Conservation (phyloP, 345 rosid species). For the Laguncularia racemosa region DNA sequence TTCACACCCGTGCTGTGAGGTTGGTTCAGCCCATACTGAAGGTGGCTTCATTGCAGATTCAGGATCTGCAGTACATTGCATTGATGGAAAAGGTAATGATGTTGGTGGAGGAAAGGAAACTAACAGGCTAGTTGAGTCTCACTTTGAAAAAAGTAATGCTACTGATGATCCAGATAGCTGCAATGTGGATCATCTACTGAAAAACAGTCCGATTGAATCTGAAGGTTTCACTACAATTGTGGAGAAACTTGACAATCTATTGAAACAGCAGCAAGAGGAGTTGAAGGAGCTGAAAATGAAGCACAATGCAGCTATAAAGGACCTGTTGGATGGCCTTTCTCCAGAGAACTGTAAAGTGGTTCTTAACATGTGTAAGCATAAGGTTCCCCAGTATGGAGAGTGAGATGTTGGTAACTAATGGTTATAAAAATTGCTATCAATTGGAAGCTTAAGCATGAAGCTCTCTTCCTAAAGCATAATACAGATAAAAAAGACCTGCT, state of each 20-base stretch:
- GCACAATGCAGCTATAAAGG: conserved; percentile 46
- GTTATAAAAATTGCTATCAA: not conserved
- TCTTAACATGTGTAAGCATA: conserved; percentile 29
- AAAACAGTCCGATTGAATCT: conserved; percentile 12
- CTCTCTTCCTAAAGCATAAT: too few relatives aligned
- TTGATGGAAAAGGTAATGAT: conserved; percentile 1
- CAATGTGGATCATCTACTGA: not conserved
- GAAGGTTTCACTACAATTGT: conserved; percentile 26
- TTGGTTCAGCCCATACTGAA: conserved; percentile 3
- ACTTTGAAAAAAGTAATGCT: conserved; percentile 5
- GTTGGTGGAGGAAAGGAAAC: conserved; percentile 7
- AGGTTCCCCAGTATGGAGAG: conserved; percentile 19
- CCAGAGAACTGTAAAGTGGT: conserved; percentile 44
- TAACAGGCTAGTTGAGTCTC: conserved; percentile 5
- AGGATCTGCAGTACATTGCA: not conserved
- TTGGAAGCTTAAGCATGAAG: not conserved
- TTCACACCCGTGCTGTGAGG: conserved; percentile 17
- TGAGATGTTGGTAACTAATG: conserved; percentile 1
- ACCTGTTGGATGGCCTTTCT: conserved; percentile 49
- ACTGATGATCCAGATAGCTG: conserved; percentile 11
- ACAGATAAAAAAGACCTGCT: too few relatives aligned
- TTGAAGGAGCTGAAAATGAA: conserved; percentile 52
- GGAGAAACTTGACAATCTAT: conserved; percentile 49
- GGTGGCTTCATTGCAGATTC: conserved; percentile 6
- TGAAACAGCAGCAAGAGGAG: conserved; percentile 61